A percentile compares a stretch with the other conserved stretches of the same genome.
These are phyloP conservation scores for Eucalyptus curtisii DNA, from an alignment of 345 rosid genomes.

Conservation along the genomic window DNA sequence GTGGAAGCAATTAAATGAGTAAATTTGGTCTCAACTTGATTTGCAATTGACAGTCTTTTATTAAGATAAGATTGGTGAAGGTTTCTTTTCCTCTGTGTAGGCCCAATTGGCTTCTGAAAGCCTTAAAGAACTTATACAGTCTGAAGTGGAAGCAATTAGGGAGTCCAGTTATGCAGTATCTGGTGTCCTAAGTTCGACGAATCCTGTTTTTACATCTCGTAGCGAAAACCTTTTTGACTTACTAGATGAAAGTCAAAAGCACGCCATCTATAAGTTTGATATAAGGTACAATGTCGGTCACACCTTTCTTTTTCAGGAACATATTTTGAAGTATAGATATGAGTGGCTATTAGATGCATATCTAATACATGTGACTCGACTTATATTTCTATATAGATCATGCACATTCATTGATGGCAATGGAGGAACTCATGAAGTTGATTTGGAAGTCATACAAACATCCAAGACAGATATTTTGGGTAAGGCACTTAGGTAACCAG, in stretches of 20 bases:
- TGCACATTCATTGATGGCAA: slow-evolving; percentile 51
- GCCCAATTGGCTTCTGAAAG: slow-evolving; percentile 20
- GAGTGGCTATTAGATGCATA: not conserved
- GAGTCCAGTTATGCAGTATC: slow-evolving; percentile 45
- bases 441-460: slow-evolving; percentile 34
- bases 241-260: slow-evolving; percentile 38
- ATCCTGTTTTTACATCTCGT: slow-evolving; percentile 39
- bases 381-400: slow-evolving; percentile 19
- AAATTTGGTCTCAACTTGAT: not conserved
- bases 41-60: not conserved
- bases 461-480: slow-evolving; percentile 63
- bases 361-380: not conserved
- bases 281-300: slow-evolving; percentile 25
- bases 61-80: not conserved
- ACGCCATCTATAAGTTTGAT: slow-evolving; percentile 55
- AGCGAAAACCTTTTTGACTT: slow-evolving; percentile 53
- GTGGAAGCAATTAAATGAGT: not conserved
- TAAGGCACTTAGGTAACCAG: not conserved
- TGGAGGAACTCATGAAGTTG: slow-evolving; percentile 50
- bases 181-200: slow-evolving; percentile 53
- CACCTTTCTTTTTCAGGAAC: not conserved
- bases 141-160: slow-evolving; percentile 30
- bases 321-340: not conserved
- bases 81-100: slow-evolving; percentile 9
- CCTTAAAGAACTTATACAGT: slow-evolving; percentile 35